Conservation (phyloP, 2,329 filamentous ascomycete genomes). For the Chrysoporthe puriensis region DNA sequence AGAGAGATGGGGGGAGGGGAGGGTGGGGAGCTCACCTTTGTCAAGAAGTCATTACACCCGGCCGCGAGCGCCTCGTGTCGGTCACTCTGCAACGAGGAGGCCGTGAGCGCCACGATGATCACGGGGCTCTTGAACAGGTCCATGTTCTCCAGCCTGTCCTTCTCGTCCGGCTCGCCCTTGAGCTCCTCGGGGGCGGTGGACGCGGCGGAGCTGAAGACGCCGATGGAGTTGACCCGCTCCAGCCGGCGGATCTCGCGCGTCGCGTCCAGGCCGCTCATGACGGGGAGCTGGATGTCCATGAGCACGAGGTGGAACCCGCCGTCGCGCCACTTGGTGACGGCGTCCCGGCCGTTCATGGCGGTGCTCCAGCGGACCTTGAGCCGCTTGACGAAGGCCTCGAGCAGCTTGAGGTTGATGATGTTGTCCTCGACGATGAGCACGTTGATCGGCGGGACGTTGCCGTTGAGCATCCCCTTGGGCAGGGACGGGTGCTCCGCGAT, state of each 20-base stretch:
- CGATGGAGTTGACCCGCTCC: constrained; percentile 89
- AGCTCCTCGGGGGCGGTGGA: constrained; percentile 55
- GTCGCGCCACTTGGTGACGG: constrained; percentile 87
- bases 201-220: constrained; percentile 74
- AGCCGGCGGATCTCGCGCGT: constrained; percentile 91
- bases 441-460: constrained; percentile 90
- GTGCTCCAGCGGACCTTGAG: constrained; percentile 96
- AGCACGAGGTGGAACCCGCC: constrained; percentile 95
- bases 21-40: constrained; percentile 68
- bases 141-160: constrained; percentile 70
- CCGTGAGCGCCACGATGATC: constrained; percentile 95
- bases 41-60: constrained; percentile 97
- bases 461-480: constrained; percentile 71
- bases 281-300: constrained; percentile 97
- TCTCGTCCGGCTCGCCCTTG: constrained; percentile 55
- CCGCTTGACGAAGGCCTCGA: constrained; percentile 94
- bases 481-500: constrained; percentile 49
- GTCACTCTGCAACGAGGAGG: constrained; percentile 92
- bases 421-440: constrained; percentile 98
- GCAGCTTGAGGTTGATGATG: constrained; percentile 90
- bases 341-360: constrained; percentile 93
- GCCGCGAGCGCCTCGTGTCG: constrained; percentile 92
- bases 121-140: constrained; percentile 91
- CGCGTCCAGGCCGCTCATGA: constrained; percentile 94
- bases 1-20: not conserved